Conservation (phyloP, 2,329 filamentous ascomycete genomes). For the Aureobasidium sp. region DNA sequence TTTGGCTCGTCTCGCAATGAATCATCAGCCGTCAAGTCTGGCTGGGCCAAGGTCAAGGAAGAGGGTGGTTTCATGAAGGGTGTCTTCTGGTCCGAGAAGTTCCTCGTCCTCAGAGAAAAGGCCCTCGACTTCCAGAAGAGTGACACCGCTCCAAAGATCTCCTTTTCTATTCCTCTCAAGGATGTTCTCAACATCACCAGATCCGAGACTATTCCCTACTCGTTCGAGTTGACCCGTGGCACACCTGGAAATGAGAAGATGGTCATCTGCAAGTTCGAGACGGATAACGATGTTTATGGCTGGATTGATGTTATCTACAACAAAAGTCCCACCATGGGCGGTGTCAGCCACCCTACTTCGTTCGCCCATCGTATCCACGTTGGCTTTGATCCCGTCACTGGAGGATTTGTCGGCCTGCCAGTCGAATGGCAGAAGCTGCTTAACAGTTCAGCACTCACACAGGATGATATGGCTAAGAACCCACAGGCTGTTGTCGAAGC, state of each 20-base stretch:
- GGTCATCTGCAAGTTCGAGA: conserved; percentile 87
- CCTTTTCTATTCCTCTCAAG: conserved; percentile 76
- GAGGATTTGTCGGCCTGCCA: conserved; percentile 88
- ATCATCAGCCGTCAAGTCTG: conserved; percentile 48
- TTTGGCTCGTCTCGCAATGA: conserved; percentile 31
- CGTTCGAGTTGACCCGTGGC: conserved; percentile 83
- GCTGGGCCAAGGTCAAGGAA: conserved; percentile 82
- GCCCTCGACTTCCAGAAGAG: conserved; percentile 92
- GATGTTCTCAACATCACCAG: conserved; percentile 86
- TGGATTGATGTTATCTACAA: conserved; percentile 99
- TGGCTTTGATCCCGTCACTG: conserved; percentile 90
- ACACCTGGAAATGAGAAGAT: conserved; percentile 66
- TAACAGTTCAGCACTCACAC: conserved; percentile 93
- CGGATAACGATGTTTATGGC: conserved; percentile 93
- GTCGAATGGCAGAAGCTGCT: conserved; percentile 96
- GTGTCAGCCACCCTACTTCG: conserved; percentile 96
- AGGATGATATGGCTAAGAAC: conserved; percentile 97
- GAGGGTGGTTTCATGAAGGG: conserved; percentile 75
- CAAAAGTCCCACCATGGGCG: conserved; percentile 92
- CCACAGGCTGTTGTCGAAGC: conserved; percentile 64
- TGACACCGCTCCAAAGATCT: conserved; percentile 71
- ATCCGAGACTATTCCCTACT: conserved; percentile 83
- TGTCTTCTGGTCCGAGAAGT: conserved; percentile 83
- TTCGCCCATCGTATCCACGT: conserved; percentile 97
- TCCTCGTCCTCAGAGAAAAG: conserved; percentile 84